A percentile compares a stretch with the other conserved stretches of the same genome.
phyloP scores from a whole-genome alignment of 2,329 filamentous ascomycete genomes.

The Colletotrichum euphorbiae region DNA sequence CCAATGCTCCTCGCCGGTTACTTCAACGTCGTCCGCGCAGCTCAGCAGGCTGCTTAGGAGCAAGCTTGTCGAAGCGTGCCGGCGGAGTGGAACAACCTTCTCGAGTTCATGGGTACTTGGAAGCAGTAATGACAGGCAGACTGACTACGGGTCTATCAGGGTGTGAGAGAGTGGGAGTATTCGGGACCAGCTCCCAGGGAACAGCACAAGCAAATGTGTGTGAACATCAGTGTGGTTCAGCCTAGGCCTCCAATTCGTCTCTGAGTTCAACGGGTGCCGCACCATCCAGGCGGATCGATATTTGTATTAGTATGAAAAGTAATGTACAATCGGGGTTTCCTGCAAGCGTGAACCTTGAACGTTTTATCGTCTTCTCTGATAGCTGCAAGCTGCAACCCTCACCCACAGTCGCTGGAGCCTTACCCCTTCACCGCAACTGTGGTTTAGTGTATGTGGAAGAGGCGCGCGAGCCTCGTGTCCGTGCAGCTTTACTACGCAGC shows the following conservation, averaged over 20 bases:
- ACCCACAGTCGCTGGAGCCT: not conserved
- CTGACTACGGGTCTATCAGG: too few species aligned
- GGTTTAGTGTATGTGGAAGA: not conserved
- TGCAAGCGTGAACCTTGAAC: constrained; percentile 2
- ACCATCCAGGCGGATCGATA: not conserved
- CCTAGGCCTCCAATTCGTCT: not conserved
- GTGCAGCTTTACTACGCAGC: not conserved
- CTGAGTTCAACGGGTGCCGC: not conserved
- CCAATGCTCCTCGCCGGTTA: constrained; percentile 54
- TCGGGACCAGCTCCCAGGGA: not conserved
- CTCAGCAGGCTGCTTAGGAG: constrained; percentile 32
- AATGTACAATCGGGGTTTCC: constrained; percentile 5
- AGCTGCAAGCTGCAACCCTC: not conserved
- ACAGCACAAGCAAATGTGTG: not conserved
- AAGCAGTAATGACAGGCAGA: not conserved
- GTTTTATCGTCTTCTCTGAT: not conserved
- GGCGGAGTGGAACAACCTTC: not conserved
- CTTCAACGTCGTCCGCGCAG: constrained; percentile 44
- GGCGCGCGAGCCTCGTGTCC: not conserved
- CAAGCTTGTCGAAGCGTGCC: not conserved
- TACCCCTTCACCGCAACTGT: not conserved
- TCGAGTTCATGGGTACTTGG: not conserved
- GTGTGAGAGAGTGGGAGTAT: too few species aligned
- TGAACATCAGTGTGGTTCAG: not conserved
- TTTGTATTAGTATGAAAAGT: constrained; percentile 25